Percentiles rank a stretch among this genome's conserved stretches.
These are phyloP conservation scores for Pistacia vera DNA, from an alignment of 345 rosid genomes.

Conservation along the genomic window DNA sequence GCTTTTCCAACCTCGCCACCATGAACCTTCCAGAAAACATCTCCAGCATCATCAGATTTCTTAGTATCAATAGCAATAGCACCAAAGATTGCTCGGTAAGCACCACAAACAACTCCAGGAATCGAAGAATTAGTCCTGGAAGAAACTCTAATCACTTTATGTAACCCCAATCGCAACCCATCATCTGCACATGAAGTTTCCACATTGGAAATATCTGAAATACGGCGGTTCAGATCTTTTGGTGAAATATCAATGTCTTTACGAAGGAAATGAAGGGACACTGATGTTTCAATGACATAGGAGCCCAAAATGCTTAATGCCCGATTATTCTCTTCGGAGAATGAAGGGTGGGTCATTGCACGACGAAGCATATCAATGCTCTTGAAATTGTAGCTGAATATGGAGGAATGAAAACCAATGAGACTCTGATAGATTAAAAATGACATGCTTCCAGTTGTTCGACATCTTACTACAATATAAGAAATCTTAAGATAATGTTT, in stretches of 20 bases:
- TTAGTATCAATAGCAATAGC: constrained; percentile 64
- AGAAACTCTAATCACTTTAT: constrained; percentile 62
- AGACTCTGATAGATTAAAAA: neutral
- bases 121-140: constrained; percentile 48
- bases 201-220: constrained; percentile 48
- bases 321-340: constrained; percentile 66
- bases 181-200: constrained; percentile 60
- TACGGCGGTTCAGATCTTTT: constrained; percentile 38
- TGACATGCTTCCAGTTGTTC: neutral
- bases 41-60: constrained; percentile 48
- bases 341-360: constrained; percentile 75
- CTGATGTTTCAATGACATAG: constrained; percentile 52
- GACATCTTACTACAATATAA: neutral
- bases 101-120: constrained; percentile 50
- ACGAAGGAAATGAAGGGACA: constrained; percentile 34
- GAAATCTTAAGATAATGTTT: neutral
- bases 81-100: constrained; percentile 70
- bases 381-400: constrained; percentile 51
- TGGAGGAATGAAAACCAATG: constrained; percentile 6
- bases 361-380: constrained; percentile 55
- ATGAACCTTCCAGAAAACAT: constrained; percentile 57
- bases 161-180: constrained; percentile 53
- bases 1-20: constrained; percentile 32
- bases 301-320: constrained; percentile 63
- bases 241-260: constrained; percentile 57